These are phyloP conservation scores for Pulveroboletus sp. DNA, from an alignment of 768 basidiomycete genomes.

Conservation along the genomic window DNA sequence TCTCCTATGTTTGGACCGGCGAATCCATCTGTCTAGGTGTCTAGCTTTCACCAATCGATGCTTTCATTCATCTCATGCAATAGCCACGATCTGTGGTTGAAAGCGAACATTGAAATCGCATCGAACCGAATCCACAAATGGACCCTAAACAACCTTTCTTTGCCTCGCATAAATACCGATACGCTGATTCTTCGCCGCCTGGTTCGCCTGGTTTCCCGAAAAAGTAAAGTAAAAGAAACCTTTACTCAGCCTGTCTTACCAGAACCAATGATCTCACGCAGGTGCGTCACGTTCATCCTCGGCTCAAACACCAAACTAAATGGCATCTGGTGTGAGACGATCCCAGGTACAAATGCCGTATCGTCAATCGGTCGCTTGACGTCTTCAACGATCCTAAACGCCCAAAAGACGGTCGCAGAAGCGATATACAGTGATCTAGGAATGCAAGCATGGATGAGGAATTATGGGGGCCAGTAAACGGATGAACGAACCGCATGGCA, in stretches of 20 bases:
- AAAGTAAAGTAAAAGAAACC: background rate
- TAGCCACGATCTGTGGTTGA: too few species aligned
- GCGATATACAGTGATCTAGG: constrained; percentile 60
- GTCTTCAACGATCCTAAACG: constrained; percentile 52
- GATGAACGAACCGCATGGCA: constrained; percentile 20
- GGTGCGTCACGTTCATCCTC: constrained; percentile 23
- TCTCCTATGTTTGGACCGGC: too few species aligned
- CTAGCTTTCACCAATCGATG: too few species aligned
- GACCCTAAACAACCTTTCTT: background rate
- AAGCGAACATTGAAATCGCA: background rate
- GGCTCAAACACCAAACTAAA: constrained; percentile 58
- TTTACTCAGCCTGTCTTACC: background rate
- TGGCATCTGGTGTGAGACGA: constrained; percentile 61
- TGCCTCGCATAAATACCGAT: too few species aligned
- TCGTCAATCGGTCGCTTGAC: constrained; percentile 54
- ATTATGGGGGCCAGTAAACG: background rate
- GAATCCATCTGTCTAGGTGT: too few species aligned
- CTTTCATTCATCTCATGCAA: too few species aligned
- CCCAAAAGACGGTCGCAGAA: constrained; percentile 61
- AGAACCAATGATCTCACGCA: constrained; percentile 14
- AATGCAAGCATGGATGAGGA: background rate
- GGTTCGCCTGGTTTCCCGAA: background rate
- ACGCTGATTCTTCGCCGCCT: background rate
- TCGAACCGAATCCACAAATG: background rate
- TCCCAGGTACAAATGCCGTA: constrained; percentile 58